Evolutionary conservation across 2,329 filamentous ascomycete species (phyloP).

Genomic region (Tolypocladium pustulatum): DNA sequence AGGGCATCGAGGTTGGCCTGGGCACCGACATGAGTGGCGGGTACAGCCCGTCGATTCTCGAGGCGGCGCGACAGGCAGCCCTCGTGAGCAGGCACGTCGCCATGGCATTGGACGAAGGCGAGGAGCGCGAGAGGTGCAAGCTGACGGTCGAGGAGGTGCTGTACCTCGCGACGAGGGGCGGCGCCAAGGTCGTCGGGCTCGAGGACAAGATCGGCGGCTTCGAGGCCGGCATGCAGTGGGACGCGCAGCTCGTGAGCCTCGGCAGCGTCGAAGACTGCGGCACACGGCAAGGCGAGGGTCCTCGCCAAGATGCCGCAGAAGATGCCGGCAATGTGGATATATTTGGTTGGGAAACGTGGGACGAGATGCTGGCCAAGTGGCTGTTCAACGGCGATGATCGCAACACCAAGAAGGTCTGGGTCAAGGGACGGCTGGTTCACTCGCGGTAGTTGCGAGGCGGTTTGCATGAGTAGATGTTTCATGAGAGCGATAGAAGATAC

Average conservation of each 20-base stretch:
- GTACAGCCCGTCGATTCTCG: constrained; percentile 70
- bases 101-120: constrained; percentile 31
- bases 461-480: neutral
- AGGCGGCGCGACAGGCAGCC: constrained; percentile 71
- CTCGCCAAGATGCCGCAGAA: neutral
- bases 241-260: constrained; percentile 73
- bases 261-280: constrained; percentile 33
- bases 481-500: neutral
- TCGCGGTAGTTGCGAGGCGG: constrained; percentile 19
- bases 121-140: constrained; percentile 43
- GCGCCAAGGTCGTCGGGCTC: constrained; percentile 71
- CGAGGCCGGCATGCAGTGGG: constrained; percentile 78
- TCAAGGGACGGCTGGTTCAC: constrained; percentile 74
- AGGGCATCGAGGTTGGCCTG: constrained; percentile 69
- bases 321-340: constrained; percentile 62
- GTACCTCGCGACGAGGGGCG: constrained; percentile 80
- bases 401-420: constrained; percentile 85
- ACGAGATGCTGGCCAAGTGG: constrained; percentile 85
- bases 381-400: constrained; percentile 87
- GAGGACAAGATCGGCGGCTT: constrained; percentile 66
- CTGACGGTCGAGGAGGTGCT: constrained; percentile 78
- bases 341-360: constrained; percentile 87
- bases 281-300: constrained; percentile 9
- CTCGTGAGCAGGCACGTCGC: constrained; percentile 66
- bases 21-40: constrained; percentile 90